Conservation (phyloP, 441 rosid genomes). For the Corymbia calophylla region DNA sequence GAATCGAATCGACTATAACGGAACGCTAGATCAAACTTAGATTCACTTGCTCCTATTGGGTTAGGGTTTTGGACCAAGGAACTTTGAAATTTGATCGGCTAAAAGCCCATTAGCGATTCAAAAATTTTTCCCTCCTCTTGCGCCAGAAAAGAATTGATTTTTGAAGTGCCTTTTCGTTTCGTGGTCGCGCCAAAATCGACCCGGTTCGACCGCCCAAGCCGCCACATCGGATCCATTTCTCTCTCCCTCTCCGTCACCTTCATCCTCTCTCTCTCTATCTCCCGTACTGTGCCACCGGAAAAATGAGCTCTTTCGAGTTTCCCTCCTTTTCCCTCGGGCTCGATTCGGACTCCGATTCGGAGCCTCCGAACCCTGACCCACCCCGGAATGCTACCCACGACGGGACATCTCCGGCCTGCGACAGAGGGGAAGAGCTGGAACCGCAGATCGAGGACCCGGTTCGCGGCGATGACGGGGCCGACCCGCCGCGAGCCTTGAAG, state of each 20-base stretch:
- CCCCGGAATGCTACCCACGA: background rate
- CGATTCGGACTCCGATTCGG: slow-evolving; percentile 35
- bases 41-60: background rate
- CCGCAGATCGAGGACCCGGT: slow-evolving; percentile 25
- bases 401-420: background rate
- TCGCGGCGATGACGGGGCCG: slow-evolving; percentile 16
- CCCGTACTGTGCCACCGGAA: slow-evolving; percentile 21
- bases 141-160: background rate
- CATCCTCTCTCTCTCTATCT: background rate
- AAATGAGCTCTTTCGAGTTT: slow-evolving; percentile 19
- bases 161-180: background rate
- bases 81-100: background rate
- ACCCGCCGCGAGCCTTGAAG: slow-evolving; percentile 39
- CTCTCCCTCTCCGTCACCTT: background rate
- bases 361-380: slow-evolving; percentile 2
- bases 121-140: background rate
- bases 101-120: background rate
- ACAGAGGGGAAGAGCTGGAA: background rate
- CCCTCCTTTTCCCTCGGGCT: slow-evolving; percentile 89
- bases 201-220: background rate
- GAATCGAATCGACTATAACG: rapidly evolving
- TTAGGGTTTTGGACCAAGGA: background rate
- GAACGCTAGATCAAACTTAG: background rate
- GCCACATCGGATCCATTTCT: background rate
- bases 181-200: background rate